phyloP scores from a whole-genome alignment of 768 basidiomycete genomes.

The Galerina marginata region DNA sequence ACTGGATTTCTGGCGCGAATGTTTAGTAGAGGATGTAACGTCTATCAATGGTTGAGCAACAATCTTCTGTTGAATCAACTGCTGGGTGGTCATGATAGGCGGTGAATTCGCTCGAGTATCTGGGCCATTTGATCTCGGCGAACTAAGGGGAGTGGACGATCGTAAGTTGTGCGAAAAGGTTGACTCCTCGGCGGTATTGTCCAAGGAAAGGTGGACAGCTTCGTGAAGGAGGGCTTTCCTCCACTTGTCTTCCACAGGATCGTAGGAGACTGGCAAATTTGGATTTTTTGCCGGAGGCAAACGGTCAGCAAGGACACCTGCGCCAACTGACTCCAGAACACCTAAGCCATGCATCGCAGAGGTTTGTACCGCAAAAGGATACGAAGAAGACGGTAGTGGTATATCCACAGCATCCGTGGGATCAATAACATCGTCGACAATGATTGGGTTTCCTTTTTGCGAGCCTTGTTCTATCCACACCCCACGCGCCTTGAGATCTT shows the following conservation, averaged over 20 bases:
- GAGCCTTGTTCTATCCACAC: constrained; percentile 51
- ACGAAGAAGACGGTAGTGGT: constrained; percentile 69
- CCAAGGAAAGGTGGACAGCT: constrained; percentile 80
- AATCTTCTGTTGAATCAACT: constrained; percentile 34
- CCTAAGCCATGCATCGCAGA: constrained; percentile 76
- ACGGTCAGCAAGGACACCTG: constrained; percentile 74
- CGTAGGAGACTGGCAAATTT: constrained; percentile 55
- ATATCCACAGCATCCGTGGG: constrained; percentile 86
- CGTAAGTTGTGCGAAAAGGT: constrained; percentile 50
- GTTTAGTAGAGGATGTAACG: constrained; percentile 26
- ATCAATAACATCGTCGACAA: constrained; percentile 70
- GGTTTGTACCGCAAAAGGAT: constrained; percentile 77
- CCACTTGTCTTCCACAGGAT: constrained; percentile 69
- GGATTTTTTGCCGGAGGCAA: constrained; percentile 71
- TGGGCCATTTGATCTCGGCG: constrained; percentile 29
- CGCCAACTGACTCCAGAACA: constrained; percentile 76
- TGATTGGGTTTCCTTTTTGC: constrained; percentile 40
- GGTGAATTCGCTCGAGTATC: constrained; percentile 24
- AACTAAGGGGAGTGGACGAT: constrained; percentile 45
- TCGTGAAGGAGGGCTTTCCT: constrained; percentile 75
- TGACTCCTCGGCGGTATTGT: constrained; percentile 52
- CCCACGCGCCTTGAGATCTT: constrained; percentile 66
- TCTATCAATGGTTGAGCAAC: constrained; percentile 49
- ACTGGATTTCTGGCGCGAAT: constrained; percentile 35
- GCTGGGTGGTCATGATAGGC: constrained; percentile 23